These are phyloP conservation scores for Psilocybe tampanensis DNA, from an alignment of 768 basidiomycete genomes.

Conservation along the genomic window DNA sequence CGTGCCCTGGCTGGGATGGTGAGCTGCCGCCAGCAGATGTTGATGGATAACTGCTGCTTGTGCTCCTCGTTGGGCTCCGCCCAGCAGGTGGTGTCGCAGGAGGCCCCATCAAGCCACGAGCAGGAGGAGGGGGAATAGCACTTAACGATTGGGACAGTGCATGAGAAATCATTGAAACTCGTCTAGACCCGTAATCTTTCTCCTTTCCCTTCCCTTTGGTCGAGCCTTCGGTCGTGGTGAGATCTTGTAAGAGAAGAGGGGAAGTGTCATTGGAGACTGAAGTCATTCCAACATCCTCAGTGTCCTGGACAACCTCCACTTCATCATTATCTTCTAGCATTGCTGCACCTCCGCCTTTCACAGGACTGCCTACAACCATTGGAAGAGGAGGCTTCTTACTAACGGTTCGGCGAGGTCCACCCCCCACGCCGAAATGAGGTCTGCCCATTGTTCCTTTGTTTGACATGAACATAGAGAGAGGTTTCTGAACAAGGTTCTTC, in stretches of 20 bases:
- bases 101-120: slow-evolving; percentile 44
- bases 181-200: slow-evolving; percentile 39
- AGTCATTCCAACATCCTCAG: slow-evolving; percentile 18
- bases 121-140: slow-evolving; percentile 39
- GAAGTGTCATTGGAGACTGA: slow-evolving; percentile 13
- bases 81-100: slow-evolving; percentile 46
- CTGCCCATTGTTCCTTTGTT: slow-evolving; percentile 17
- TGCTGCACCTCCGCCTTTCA: slow-evolving; percentile 38
- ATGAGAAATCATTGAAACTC: slow-evolving; percentile 61
- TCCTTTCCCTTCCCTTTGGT: slow-evolving; percentile 44
- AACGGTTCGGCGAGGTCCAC: slow-evolving; percentile 28
- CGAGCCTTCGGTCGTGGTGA: slow-evolving; percentile 5
- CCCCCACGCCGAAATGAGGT: slow-evolving; percentile 31
- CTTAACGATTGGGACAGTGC: slow-evolving; percentile 65
- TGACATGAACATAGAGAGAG: slow-evolving; percentile 29
- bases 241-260: slow-evolving; percentile 13
- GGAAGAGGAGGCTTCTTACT: slow-evolving; percentile 51
- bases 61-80: slow-evolving; percentile 37
- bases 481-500: slow-evolving; percentile 27
- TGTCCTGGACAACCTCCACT: slow-evolving; percentile 3
- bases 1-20: slow-evolving; percentile 20
- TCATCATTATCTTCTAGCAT: slow-evolving; percentile 12
- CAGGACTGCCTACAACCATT: slow-evolving; percentile 49
- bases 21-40: slow-evolving; percentile 21
- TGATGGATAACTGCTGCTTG: slow-evolving; percentile 39